Conservation (phyloP, 768 basidiomycete species). For the Panaeolus cyanescens region DNA sequence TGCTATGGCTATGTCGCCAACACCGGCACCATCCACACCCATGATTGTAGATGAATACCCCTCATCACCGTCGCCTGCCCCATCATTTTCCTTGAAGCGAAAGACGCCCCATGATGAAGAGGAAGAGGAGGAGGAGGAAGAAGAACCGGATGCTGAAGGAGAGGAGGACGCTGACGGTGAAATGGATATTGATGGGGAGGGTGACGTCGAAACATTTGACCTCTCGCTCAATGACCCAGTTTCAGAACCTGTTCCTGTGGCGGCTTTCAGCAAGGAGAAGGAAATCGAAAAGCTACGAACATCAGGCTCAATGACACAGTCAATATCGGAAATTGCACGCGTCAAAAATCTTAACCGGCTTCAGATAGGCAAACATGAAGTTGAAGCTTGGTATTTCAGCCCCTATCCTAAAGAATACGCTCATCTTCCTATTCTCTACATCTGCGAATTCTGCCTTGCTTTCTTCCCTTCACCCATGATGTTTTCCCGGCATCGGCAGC, state of each 20-base stretch:
- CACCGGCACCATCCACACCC: slow-evolving; percentile 60
- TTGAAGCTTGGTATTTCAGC: slow-evolving; percentile 99
- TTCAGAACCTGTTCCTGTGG: slow-evolving; percentile 51
- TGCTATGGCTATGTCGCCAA: slow-evolving; percentile 56
- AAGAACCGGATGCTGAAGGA: slow-evolving; percentile 58
- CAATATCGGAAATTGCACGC: slow-evolving; percentile 94
- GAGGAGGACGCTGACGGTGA: slow-evolving; percentile 69
- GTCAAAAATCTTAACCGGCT: slow-evolving; percentile 98
- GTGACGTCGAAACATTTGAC: slow-evolving; percentile 71
- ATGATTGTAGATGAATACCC: slow-evolving; percentile 39
- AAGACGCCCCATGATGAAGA: slow-evolving; percentile 69
- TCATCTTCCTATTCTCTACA: slow-evolving; percentile 90
- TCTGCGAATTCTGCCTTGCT: slow-evolving; percentile 97
- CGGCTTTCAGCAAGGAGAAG: slow-evolving; percentile 92
- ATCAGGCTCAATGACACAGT: slow-evolving; percentile 98
- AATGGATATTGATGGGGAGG: slow-evolving; percentile 76
- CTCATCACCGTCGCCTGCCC: slow-evolving; percentile 59
- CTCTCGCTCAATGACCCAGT: slow-evolving; percentile 54
- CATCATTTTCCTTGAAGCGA: slow-evolving; percentile 59
- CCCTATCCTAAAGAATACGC: slow-evolving; percentile 99
- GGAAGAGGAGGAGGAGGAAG: slow-evolving; percentile 64
- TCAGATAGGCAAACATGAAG: slow-evolving; percentile 94
- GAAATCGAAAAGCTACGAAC: slow-evolving; percentile 99
- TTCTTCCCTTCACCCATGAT: slow-evolving; percentile 92
- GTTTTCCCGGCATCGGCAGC: slow-evolving; percentile 87